A percentile compares a stretch with the other conserved stretches of the same genome.
These are phyloP conservation scores for Vitis hybrid DNA, from an alignment of 177 flowering plant species.

Conservation along the genomic window DNA sequence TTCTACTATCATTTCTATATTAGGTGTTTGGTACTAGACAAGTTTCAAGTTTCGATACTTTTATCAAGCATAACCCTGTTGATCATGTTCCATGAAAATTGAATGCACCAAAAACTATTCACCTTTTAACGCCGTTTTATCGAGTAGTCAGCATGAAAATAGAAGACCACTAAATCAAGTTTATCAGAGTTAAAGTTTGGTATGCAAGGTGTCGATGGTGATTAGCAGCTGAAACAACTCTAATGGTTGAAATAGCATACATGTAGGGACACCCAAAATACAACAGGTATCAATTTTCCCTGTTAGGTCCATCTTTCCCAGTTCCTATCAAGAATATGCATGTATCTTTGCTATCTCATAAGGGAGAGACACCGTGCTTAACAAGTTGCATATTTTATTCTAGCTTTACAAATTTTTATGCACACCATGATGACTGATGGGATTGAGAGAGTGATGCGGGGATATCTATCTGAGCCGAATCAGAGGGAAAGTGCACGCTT, in stretches of 20 bases:
- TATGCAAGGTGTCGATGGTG: not conserved
- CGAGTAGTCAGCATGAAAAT: too few relatives aligned
- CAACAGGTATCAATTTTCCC: not conserved
- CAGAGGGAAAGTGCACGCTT: conserved; percentile 8
- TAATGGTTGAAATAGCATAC: not conserved
- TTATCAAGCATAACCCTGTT: too few relatives aligned
- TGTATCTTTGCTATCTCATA: conserved; percentile 6
- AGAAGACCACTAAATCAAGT: too few relatives aligned
- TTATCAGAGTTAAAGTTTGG: not conserved
- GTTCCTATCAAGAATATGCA: conserved; percentile 18
- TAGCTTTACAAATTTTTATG: conserved; percentile 6
- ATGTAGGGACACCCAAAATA: conserved; percentile 8
- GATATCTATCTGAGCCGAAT: conserved; percentile 11
- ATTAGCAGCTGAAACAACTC: not conserved
- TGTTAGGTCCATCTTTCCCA: not conserved
- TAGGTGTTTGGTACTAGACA: too few relatives aligned
- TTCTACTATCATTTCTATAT: too few relatives aligned
- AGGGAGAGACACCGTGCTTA: too few relatives aligned
- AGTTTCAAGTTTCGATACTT: too few relatives aligned
- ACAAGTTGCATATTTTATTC: too few relatives aligned
- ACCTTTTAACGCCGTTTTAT: too few relatives aligned
- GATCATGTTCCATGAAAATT: too few relatives aligned
- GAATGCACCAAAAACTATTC: too few relatives aligned
- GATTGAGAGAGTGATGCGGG: not conserved
- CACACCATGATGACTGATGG: conserved; percentile 3